Conservation (phyloP, 2,329 filamentous ascomycete species). For the Venturia pyrina region DNA sequence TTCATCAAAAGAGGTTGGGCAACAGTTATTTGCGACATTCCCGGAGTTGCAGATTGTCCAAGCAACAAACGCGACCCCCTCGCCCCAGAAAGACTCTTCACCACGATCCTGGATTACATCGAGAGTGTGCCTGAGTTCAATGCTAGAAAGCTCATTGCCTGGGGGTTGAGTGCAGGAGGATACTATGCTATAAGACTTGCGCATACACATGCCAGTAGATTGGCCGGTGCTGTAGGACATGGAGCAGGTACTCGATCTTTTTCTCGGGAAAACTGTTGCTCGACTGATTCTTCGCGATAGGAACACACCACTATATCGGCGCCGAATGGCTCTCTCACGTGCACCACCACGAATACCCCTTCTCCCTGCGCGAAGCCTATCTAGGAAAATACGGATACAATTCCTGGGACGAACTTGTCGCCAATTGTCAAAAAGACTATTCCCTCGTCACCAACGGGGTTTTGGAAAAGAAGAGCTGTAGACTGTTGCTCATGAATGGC, state of each 20-base stretch:
- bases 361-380: slow-evolving; percentile 32
- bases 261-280: no score
- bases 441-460: slow-evolving; percentile 52
- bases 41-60: slow-evolving; percentile 58
- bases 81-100: slow-evolving; percentile 52
- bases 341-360: slow-evolving; percentile 59
- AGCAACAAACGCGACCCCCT: slow-evolving; percentile 51
- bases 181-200: slow-evolving; percentile 61
- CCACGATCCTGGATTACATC: slow-evolving; percentile 54
- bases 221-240: slow-evolving; percentile 51
- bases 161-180: slow-evolving; percentile 56
- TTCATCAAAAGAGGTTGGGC: slow-evolving; percentile 56
- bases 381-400: slow-evolving; percentile 51
- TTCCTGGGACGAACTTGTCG: slow-evolving; percentile 45
- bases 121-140: slow-evolving; percentile 41
- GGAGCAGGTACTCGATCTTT: slow-evolving; percentile 32
- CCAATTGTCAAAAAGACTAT: slow-evolving; percentile 49
- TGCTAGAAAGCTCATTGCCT: slow-evolving; percentile 46
- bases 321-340: slow-evolving; percentile 50
- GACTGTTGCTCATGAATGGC: slow-evolving; percentile 53
- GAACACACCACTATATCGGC: slow-evolving; percentile 52
- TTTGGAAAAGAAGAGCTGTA: slow-evolving; percentile 43
- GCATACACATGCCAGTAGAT: slow-evolving; percentile 49
- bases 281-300: slow-evolving; percentile 17
- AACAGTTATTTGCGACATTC: slow-evolving; percentile 52